Percentiles rank a stretch among this genome's conserved stretches.
Conservation (phyloP, 768 basidiomycete species). For the Gloeopeniophorella convolvens region DNA sequence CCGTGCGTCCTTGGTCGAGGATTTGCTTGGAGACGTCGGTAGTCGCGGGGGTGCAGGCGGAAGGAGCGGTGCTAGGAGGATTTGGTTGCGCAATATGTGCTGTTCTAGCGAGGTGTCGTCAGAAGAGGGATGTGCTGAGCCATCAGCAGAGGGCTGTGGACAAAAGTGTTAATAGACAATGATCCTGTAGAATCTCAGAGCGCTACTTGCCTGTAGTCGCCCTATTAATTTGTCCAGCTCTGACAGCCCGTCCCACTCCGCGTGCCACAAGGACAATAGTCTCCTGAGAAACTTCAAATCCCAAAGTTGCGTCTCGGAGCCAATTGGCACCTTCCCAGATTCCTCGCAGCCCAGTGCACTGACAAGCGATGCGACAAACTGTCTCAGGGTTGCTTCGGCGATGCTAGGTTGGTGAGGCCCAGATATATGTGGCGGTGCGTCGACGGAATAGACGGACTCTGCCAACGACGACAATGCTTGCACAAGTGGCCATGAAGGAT, state of each 20-base stretch:
- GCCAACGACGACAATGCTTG: constrained; percentile 8
- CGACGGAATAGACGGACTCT: constrained; percentile 6
- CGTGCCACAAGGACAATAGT: constrained; percentile 11
- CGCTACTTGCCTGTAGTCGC: constrained; percentile 10
- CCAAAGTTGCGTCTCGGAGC: not conserved
- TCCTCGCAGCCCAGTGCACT: not conserved
- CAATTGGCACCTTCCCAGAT: not conserved
- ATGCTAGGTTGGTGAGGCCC: constrained; percentile 2
- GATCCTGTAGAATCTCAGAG: not conserved
- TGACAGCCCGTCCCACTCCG: constrained; percentile 3
- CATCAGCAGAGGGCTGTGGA: not conserved
- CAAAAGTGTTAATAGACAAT: not conserved
- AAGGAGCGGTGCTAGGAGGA: constrained; percentile 53
- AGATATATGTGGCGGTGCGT: not conserved
- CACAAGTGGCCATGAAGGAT: constrained; percentile 13
- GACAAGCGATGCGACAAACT: constrained; percentile 8
- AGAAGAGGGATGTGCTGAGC: constrained; percentile 1
- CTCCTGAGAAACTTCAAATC: constrained; percentile 12
- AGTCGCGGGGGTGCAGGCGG: constrained; percentile 29
- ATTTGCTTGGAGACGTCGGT: constrained; percentile 7
- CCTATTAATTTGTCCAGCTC: constrained; percentile 9
- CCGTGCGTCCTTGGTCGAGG: constrained; percentile 23
- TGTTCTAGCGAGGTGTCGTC: constrained; percentile 27
- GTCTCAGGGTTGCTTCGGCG: not conserved
- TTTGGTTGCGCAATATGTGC: constrained; percentile 51